A percentile compares a stretch with the other conserved stretches of the same genome.
phyloP scores from a whole-genome alignment of 140 eudicot genomes.

The Flaveria floridana region DNA sequence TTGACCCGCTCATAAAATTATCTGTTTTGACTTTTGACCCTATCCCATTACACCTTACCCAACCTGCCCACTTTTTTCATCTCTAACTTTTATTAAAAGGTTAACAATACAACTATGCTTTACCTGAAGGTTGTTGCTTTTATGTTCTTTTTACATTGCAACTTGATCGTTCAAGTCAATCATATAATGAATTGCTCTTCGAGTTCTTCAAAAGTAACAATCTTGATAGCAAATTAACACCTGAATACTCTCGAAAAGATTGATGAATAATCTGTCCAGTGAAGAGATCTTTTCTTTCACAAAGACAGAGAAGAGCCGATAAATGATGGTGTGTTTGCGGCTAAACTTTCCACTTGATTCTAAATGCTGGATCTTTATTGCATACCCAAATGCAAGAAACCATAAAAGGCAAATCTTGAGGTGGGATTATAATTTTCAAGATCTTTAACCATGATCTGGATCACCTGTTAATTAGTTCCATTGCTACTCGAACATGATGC shows the following conservation, averaged over 20 bases:
- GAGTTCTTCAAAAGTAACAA: neutral
- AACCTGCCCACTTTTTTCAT: conserved; percentile 7
- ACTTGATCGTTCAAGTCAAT: neutral
- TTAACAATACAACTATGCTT: neutral
- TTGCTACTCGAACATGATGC: conserved; percentile 73
- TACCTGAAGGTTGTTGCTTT: conserved; percentile 34
- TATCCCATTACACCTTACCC: conserved; percentile 1
- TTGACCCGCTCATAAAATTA: neutral
- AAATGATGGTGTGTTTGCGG: neutral
- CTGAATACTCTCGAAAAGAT: neutral
- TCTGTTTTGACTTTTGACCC: neutral
- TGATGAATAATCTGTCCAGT: too few relatives aligned
- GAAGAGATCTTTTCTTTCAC: neutral
- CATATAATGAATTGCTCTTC: neutral
- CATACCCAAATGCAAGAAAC: conserved; percentile 16
- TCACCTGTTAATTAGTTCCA: conserved; percentile 64
- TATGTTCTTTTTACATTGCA: conserved; percentile 11
- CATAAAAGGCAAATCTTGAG: neutral
- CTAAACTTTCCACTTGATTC: conserved; percentile 4
- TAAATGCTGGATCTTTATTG: conserved; percentile 15
- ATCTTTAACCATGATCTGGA: neutral
- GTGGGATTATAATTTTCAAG: neutral
- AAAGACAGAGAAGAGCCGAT: conserved; percentile 18
- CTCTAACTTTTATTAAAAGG: neutral
- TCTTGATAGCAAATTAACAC: neutral